These are phyloP conservation scores for Exidia glandulosa DNA, from an alignment of 768 basidiomycete genomes.

Conservation along the genomic window DNA sequence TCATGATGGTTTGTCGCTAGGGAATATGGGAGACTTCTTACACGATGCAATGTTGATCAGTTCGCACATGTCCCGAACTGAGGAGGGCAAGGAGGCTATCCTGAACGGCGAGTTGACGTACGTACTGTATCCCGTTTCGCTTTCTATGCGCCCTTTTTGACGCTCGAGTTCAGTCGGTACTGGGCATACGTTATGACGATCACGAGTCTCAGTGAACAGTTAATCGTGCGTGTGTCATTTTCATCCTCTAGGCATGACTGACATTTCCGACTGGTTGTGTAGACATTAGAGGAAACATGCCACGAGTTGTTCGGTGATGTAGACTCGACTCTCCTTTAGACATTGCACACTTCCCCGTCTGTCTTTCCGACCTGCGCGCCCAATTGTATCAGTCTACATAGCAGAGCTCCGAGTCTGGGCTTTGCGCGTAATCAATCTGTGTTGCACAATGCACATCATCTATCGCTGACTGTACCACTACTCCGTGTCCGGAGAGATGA, in stretches of 20 bases:
- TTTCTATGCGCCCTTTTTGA: background rate
- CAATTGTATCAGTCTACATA: background rate
- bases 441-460: too few species aligned
- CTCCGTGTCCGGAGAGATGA: slow-evolving; percentile 22
- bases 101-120: slow-evolving; percentile 10
- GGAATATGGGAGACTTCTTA: slow-evolving; percentile 6
- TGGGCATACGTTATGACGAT: slow-evolving; percentile 11
- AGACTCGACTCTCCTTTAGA: slow-evolving; percentile 11
- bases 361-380: background rate
- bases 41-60: slow-evolving; percentile 14
- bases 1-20: background rate
- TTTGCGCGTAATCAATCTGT: too few species aligned
- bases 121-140: background rate
- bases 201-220: slow-evolving; percentile 4
- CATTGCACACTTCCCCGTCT: background rate
- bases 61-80: slow-evolving; percentile 9
- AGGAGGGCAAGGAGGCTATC: slow-evolving; percentile 11
- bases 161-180: slow-evolving; percentile 5
- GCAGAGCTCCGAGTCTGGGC: too few species aligned
- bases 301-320: slow-evolving; percentile 13
- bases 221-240: slow-evolving; percentile 1
- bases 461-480: too few species aligned
- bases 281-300: slow-evolving; percentile 11
- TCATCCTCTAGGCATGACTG: background rate
- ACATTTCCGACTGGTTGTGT: background rate